Evolutionary conservation across 176 grass and related monocot species (phyloP).

Genomic region (Dendrocalamus sinicus): DNA sequence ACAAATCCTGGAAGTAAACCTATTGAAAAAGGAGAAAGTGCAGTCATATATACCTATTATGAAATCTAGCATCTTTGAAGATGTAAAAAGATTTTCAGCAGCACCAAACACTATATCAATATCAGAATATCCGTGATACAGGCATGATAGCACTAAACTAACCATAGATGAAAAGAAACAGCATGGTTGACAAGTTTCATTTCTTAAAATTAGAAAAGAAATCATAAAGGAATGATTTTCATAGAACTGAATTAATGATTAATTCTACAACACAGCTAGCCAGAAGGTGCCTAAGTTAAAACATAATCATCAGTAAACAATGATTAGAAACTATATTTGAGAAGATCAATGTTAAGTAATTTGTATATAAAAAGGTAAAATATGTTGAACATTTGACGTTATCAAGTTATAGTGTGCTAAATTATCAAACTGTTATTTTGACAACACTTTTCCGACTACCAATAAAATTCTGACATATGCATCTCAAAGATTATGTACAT

Average conservation of each 20-base stretch:
- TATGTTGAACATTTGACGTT: conserved; percentile 1
- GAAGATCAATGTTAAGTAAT: not conserved
- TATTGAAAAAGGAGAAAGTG: conserved; percentile 45
- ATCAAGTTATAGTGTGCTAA: conserved; percentile 12
- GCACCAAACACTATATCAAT: conserved; percentile 4
- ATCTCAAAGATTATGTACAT: not conserved
- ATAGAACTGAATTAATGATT: conserved; percentile 29
- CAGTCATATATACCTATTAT: conserved; percentile 8
- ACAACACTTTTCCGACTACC: not conserved
- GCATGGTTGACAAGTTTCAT: not conserved
- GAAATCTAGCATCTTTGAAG: conserved; percentile 20
- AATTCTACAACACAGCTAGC: conserved; percentile 11
- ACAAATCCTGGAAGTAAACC: conserved; percentile 98
- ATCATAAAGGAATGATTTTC: not conserved
- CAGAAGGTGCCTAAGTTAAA: not conserved
- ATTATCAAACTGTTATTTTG: not conserved
- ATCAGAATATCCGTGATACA: conserved; percentile 27
- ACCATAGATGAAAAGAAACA: conserved; percentile 17
- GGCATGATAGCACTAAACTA: conserved; percentile 17
- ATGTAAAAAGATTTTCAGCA: conserved; percentile 23
- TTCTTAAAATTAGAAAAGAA: conserved; percentile 7
- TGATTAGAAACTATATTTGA: not conserved
- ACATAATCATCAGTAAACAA: not conserved
- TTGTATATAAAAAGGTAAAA: not conserved
- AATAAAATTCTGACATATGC: not conserved